Evolutionary conservation across 768 basidiomycete genomes (phyloP).

Genomic region (Xerocomellus dryophilus): DNA sequence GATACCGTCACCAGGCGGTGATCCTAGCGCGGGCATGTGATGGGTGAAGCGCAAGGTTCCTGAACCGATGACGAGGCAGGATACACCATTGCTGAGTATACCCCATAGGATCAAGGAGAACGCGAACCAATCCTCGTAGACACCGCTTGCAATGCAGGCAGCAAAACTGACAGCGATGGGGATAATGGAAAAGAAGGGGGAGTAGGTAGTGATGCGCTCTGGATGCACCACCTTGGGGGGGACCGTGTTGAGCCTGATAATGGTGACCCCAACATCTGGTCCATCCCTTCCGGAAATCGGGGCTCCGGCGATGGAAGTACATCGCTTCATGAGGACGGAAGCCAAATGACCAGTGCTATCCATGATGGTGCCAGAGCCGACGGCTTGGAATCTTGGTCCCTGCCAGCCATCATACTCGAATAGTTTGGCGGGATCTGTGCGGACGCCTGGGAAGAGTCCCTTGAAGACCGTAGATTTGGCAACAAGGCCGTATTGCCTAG

Average conservation of each 20-base stretch:
- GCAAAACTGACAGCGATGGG: slow-evolving; percentile 19
- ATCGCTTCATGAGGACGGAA: slow-evolving; percentile 3
- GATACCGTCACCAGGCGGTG: slow-evolving; percentile 27
- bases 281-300: slow-evolving; percentile 1
- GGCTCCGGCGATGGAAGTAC: background rate
- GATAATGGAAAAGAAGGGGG: slow-evolving; percentile 11
- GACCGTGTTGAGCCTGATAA: background rate
- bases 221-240: background rate
- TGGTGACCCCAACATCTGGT: background rate
- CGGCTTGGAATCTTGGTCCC: slow-evolving; percentile 2
- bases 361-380: slow-evolving; percentile 5
- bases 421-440: slow-evolving; percentile 12
- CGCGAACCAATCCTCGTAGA: slow-evolving; percentile 25
- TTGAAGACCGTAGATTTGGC: slow-evolving; percentile 16
- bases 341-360: slow-evolving; percentile 8
- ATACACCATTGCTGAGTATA: slow-evolving; percentile 27
- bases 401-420: slow-evolving; percentile 1
- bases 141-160: slow-evolving; percentile 18
- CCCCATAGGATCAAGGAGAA: slow-evolving; percentile 29
- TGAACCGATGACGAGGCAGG: slow-evolving; percentile 23
- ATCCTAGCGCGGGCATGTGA: slow-evolving; percentile 13
- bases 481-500: slow-evolving; percentile 24
- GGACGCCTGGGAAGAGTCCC: slow-evolving; percentile 8
- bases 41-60: slow-evolving; percentile 16
- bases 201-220: background rate